Base-by-base conservation (phyloP, 75 land plant genomes). In the Picea glauca region DNA sequence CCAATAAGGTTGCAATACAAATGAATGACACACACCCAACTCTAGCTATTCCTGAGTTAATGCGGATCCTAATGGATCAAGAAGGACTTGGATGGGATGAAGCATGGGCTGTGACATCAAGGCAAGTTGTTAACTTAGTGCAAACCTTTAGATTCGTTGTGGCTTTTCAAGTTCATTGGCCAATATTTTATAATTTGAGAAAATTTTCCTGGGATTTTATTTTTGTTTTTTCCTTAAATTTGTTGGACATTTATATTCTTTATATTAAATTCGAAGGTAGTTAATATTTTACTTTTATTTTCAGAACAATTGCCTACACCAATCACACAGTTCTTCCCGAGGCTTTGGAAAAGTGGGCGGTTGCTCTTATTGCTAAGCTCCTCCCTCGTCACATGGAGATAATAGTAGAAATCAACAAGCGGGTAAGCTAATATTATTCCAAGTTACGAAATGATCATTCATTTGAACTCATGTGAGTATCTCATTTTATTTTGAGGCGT, bases 21-120 rank as follows among this genome's bases (percentile, higher is more conserved):
- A 82, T 96, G 82, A 96, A 94, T 83, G 99, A 96, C 60, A 96
- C 99, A n/a, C 99, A 96, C 83, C 99, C 99, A 40, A 96, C 98
- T 12, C 86, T 96, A 75, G 90, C 98, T 72, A 91, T 96, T 70
- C 99, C 99, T 59, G 99, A 96, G 81, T 80, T 96, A 61, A 94
- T 94, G 98, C 84, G 98, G 26, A 64, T 96, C n/a, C 80, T 96
- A 20, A 84, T 94, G 91, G 98, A 96, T 83, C 93, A 83, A 14
- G 99, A 96, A 83, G 92, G 86, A 58, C 86, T 96, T 84, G 88
- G 92, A 21, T 94, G 99, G 99, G 92, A 92, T 87, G 94, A 91
- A 72, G 99, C 99, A 78, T 96, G 98, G 99, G 91, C 85, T 67
- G 67, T 94, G 4, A 96, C 98, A 58, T 80, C 86, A 76, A 95